These are phyloP conservation scores for Globisporangium lucens DNA, from an alignment of 352 stramenopile genomes.

Conservation along the genomic window DNA sequence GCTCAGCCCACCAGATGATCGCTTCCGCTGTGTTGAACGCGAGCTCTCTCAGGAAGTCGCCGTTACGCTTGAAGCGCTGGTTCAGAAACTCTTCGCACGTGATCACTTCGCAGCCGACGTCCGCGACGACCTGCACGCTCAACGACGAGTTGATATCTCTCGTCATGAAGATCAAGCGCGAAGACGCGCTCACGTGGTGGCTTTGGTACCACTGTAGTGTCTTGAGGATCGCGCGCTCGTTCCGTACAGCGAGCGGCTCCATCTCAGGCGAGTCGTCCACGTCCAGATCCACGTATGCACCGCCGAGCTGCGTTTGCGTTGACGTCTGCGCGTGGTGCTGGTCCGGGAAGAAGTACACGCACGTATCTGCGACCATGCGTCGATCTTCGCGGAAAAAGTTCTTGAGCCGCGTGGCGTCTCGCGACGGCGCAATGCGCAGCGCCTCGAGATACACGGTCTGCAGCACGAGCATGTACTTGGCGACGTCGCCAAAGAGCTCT, in stretches of 20 bases:
- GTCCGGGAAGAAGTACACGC: constrained; percentile 64
- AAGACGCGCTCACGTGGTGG: constrained; percentile 33
- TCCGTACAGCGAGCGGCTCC: constrained; percentile 36
- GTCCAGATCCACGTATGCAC: constrained; percentile 18
- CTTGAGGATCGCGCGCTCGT: constrained; percentile 49
- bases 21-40: constrained; percentile 59
- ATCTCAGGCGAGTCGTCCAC: constrained; percentile 21
- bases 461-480: constrained; percentile 58
- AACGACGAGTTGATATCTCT: constrained; percentile 42
- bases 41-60: constrained; percentile 50
- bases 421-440: constrained; percentile 57
- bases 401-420: constrained; percentile 57
- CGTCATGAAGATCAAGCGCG: constrained; percentile 57
- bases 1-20: constrained; percentile 42
- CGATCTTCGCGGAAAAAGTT: constrained; percentile 69
- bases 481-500: constrained; percentile 34
- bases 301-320: constrained; percentile 29
- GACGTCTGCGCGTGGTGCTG: constrained; percentile 64
- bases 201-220: constrained; percentile 63
- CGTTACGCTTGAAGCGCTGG: constrained; percentile 33
- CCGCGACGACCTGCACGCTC: constrained; percentile 31
- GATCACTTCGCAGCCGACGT: constrained; percentile 42
- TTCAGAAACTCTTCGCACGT: constrained; percentile 57
- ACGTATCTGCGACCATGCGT: constrained; percentile 37
- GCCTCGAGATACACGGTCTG: constrained; percentile 67